Evolutionary conservation across 1,284 basidiomycete genomes (phyloP).

Genomic region (Athelia psychrophila): DNA sequence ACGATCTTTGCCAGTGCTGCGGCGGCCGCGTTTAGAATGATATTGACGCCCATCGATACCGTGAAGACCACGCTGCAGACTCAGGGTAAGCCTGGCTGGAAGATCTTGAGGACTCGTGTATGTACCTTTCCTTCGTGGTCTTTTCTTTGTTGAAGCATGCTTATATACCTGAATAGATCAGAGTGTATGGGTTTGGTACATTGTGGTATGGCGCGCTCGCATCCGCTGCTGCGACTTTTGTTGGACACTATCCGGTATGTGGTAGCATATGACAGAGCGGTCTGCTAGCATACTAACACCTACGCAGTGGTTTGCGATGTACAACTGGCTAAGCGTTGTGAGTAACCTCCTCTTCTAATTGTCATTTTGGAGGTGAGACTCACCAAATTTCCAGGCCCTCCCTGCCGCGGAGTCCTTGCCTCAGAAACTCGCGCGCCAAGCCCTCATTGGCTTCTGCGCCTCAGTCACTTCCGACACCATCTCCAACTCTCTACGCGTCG

Average conservation of each 20-base stretch:
- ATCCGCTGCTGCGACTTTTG: constrained; percentile 88
- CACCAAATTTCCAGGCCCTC: constrained; percentile 38
- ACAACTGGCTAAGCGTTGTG: constrained; percentile 72
- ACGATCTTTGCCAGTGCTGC: constrained; percentile 69
- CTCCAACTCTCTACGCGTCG: constrained; percentile 85
- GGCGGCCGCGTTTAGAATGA: constrained; percentile 79
- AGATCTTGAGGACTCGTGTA: constrained; percentile 65
- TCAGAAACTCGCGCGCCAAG: constrained; percentile 69
- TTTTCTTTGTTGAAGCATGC: background rate
- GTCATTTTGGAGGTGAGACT: background rate
- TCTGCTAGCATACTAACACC: too few relatives aligned
- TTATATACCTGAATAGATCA: constrained; percentile 42
- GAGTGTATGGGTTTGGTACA: constrained; percentile 69
- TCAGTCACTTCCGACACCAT: constrained; percentile 80
- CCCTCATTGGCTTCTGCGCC: constrained; percentile 84
- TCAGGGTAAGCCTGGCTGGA: constrained; percentile 68
- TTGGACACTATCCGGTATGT: constrained; percentile 80
- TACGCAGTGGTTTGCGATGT: constrained; percentile 71
- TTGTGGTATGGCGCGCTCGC: constrained; percentile 88
- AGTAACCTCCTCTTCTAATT: background rate
- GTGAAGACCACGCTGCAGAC: constrained; percentile 92
- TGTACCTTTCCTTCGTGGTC: constrained; percentile 13
- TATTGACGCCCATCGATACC: constrained; percentile 86
- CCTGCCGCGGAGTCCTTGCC: constrained; percentile 53
- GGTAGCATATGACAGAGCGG: too few relatives aligned